These are phyloP conservation scores for Beauveria pseudobassiana DNA, from an alignment of 2,329 filamentous ascomycete species.

Conservation along the genomic window DNA sequence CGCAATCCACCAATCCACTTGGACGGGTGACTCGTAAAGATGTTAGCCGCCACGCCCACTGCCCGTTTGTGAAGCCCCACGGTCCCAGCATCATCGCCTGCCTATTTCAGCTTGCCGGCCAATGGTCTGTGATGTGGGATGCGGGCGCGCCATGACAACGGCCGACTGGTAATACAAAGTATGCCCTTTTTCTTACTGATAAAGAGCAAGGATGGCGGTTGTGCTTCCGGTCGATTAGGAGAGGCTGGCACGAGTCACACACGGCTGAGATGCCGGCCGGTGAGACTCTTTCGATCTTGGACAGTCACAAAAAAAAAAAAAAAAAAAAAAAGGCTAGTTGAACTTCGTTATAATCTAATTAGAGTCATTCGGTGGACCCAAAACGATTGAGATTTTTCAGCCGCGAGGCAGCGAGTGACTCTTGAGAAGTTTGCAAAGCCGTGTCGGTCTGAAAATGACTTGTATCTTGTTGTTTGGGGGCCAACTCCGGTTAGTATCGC, in stretches of 20 bases:
- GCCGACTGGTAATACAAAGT: not conserved
- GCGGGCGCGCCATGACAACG: not conserved
- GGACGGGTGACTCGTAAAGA: no score
- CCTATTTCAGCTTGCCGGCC: not conserved
- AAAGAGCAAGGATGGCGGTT: not conserved
- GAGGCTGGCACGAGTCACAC: not conserved
- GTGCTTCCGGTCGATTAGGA: no score
- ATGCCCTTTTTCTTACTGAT: not conserved
- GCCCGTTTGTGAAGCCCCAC: conserved; percentile 1
- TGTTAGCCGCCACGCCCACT: not conserved
- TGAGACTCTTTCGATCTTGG: no score
- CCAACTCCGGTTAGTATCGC: not conserved
- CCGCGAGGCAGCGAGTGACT: not conserved
- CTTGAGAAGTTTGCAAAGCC: not conserved
- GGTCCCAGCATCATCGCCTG: not conserved
- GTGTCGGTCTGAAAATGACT: not conserved
- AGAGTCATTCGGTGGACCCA: not conserved
- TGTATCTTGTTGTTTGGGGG: not conserved
- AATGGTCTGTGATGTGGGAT: not conserved
- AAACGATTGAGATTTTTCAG: not conserved
- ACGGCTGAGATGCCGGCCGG: no score
- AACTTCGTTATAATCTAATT: not conserved
- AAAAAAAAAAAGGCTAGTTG: not conserved
- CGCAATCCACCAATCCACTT: not conserved
- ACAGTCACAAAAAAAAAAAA: no score